Percentiles rank a stretch among this genome's conserved stretches.
Evolutionary conservation across 2,329 filamentous ascomycete genomes (phyloP).

Genomic region (Cercospora citrullina): DNA sequence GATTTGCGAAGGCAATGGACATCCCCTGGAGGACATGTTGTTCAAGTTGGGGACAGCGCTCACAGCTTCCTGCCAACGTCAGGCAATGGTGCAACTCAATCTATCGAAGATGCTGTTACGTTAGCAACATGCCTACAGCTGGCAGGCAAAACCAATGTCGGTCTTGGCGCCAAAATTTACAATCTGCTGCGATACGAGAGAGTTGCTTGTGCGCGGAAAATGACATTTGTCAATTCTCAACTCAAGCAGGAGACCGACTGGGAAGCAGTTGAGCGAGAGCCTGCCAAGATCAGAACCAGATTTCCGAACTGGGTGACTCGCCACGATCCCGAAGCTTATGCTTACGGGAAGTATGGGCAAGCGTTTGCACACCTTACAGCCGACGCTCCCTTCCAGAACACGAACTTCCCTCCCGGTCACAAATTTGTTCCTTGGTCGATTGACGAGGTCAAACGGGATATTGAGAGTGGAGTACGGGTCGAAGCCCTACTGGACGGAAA

Average conservation of each 20-base stretch:
- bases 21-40: slow-evolving; percentile 52
- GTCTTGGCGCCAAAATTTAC: slow-evolving; percentile 30
- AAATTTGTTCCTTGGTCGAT: not conserved
- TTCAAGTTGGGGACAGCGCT: slow-evolving; percentile 55
- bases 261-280: slow-evolving; percentile 48
- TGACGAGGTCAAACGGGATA: not conserved
- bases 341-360: slow-evolving; percentile 42
- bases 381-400: not conserved
- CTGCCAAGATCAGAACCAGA: slow-evolving; percentile 49
- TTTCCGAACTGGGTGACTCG: slow-evolving; percentile 52
- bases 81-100: slow-evolving; percentile 56
- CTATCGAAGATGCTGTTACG: slow-evolving; percentile 54
- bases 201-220: slow-evolving; percentile 29
- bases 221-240: slow-evolving; percentile 13
- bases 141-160: slow-evolving; percentile 44
- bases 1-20: slow-evolving; percentile 59
- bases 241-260: slow-evolving; percentile 56
- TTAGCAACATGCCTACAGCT: slow-evolving; percentile 49
- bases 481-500: not conserved
- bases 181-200: slow-evolving; percentile 33
- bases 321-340: slow-evolving; percentile 53
- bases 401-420: not conserved
- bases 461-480: not conserved
- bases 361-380: slow-evolving; percentile 10
- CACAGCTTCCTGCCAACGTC: slow-evolving; percentile 57